Evolutionary conservation across 352 stramenopile genomes (phyloP).

Genomic region (Blastocystis sp.): DNA sequence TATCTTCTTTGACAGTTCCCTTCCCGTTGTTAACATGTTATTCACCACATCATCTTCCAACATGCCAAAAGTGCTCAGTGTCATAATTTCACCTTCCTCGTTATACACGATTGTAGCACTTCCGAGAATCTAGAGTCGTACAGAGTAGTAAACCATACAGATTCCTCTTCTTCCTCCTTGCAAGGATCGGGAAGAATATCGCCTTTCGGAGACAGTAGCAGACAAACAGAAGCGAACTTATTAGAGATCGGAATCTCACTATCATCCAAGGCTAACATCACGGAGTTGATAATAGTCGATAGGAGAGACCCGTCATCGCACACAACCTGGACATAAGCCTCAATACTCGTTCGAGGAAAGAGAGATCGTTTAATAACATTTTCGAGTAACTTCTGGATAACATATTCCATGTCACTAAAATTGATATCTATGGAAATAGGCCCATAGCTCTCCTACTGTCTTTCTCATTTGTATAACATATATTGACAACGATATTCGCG

Average conservation of each 20-base stretch:
- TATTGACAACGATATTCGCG: conserved; percentile 23
- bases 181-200: conserved; percentile 28
- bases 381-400: conserved; percentile 13
- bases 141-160: not conserved
- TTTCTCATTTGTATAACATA: conserved; percentile 44
- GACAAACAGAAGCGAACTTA: conserved; percentile 15
- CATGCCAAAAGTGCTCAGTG: not conserved
- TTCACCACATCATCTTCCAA: not conserved
- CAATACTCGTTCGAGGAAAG: conserved; percentile 24
- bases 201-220: not conserved
- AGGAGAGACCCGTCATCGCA: conserved; percentile 41
- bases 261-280: conserved; percentile 23
- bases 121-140: not conserved
- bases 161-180: not conserved
- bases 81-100: not conserved
- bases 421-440: not conserved
- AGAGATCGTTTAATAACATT: conserved; percentile 57
- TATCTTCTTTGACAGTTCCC: not conserved
- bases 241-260: conserved; percentile 11
- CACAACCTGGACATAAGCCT: conserved; percentile 8
- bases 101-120: conserved; percentile 3
- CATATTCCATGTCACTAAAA: conserved; percentile 20
- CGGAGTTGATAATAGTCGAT: conserved; percentile 12
- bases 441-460: not conserved
- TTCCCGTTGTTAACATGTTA: not conserved